Percentiles rank a stretch among this genome's conserved stretches.
phyloP scores from a whole-genome alignment of 306 rosid genomes.

The Pyrus betulifolia region DNA sequence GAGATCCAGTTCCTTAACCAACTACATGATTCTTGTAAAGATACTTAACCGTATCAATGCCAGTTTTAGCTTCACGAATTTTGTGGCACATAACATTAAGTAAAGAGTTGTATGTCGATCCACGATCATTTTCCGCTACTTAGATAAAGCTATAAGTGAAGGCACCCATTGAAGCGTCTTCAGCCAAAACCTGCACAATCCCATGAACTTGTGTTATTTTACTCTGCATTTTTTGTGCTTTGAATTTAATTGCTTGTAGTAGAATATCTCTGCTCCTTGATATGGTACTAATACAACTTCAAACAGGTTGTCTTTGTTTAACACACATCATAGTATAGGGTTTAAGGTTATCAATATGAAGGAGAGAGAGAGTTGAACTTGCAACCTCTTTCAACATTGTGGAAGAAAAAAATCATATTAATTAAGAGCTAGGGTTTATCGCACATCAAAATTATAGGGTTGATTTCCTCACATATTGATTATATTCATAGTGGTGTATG shows the following conservation, averaged over 20 bases:
- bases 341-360: too few species aligned
- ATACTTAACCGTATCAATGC: neutral
- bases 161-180: slow-evolving; percentile 40
- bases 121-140: slow-evolving; percentile 41
- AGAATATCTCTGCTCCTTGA: too few species aligned
- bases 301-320: neutral
- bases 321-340: too few species aligned
- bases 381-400: too few species aligned
- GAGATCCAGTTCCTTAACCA: too few species aligned
- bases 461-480: neutral
- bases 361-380: too few species aligned
- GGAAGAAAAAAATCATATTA: neutral
- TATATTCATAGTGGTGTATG: slow-evolving; percentile 37
- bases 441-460: neutral
- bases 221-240: neutral
- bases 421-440: neutral
- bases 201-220: neutral
- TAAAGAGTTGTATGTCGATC: slow-evolving; percentile 43
- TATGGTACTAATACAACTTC: too few species aligned
- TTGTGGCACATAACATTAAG: slow-evolving; percentile 34
- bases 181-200: slow-evolving; percentile 36
- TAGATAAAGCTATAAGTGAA: slow-evolving; percentile 61
- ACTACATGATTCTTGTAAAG: neutral
- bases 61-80: slow-evolving; percentile 38
- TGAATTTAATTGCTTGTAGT: too few species aligned